Evolutionary conservation across 495 filamentous ascomycete species (phyloP).

Genomic region (Trichoderma virens): DNA sequence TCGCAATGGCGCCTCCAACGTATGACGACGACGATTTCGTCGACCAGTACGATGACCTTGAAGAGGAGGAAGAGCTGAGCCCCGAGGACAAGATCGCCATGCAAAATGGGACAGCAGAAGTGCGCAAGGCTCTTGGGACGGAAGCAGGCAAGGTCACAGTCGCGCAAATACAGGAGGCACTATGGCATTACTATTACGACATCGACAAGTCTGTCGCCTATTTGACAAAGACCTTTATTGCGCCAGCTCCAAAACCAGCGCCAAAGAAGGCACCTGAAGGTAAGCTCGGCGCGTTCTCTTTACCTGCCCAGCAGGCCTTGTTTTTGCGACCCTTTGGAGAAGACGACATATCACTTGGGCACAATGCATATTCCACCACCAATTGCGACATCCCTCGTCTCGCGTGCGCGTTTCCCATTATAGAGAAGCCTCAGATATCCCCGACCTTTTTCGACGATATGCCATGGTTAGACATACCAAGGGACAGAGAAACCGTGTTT

Average conservation of each 20-base stretch:
- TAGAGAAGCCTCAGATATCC: constrained; percentile 2
- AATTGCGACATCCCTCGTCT: neutral
- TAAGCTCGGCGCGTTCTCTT: constrained; percentile 31
- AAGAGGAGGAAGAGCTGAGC: constrained; percentile 45
- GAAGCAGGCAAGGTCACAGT: constrained; percentile 48
- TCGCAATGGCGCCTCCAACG: constrained; percentile 14
- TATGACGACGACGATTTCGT: constrained; percentile 36
- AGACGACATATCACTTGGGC: neutral
- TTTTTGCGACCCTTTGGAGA: neutral
- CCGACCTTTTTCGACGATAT: constrained; percentile 65
- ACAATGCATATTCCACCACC: neutral
- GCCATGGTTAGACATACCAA: constrained; percentile 77
- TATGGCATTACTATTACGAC: constrained; percentile 97
- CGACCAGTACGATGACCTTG: constrained; percentile 52
- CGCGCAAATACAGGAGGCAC: constrained; percentile 72
- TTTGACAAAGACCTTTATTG: constrained; percentile 53
- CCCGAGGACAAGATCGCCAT: constrained; percentile 53
- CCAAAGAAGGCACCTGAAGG: constrained; percentile 37
- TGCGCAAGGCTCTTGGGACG: constrained; percentile 46
- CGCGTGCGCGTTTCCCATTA: neutral
- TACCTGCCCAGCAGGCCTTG: neutral
- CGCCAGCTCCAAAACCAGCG: constrained; percentile 22
- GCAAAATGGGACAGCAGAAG: constrained; percentile 44
- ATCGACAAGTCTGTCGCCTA: constrained; percentile 75
- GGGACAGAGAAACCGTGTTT: constrained; percentile 59